Conservation (phyloP, 768 basidiomycete species). For the Suillus subluteus region DNA sequence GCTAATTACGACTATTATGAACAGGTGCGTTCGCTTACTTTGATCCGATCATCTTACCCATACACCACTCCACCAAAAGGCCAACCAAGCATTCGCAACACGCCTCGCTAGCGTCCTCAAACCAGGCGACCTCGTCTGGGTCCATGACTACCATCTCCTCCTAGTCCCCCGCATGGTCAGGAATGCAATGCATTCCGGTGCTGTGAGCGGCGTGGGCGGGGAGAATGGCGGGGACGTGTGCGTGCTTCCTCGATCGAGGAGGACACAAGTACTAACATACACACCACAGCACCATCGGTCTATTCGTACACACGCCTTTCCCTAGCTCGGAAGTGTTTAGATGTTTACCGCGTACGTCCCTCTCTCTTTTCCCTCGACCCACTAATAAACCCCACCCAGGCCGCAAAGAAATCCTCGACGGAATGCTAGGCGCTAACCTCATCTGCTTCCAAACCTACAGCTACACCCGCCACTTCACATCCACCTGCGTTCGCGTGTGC, state of each 20-base stretch:
- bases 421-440: conserved; percentile 96
- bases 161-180: conserved; percentile 88
- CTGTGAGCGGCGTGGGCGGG: conserved; percentile 16
- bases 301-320: conserved; percentile 99
- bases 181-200: conserved; percentile 47
- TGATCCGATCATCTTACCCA: background rate
- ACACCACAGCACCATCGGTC: conserved; percentile 61
- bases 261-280: conserved; percentile 2
- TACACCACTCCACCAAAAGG: conserved; percentile 40
- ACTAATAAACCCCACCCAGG: conserved; percentile 39
- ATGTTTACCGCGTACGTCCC: conserved; percentile 78
- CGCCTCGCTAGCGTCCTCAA: conserved; percentile 75
- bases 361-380: background rate
- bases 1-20: conserved; percentile 59
- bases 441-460: conserved; percentile 98
- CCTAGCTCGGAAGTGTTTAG: conserved; percentile 96
- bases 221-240: conserved; percentile 32
- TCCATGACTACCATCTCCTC: conserved; percentile 95
- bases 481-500: conserved; percentile 94
- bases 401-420: conserved; percentile 92
- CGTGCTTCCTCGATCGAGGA: conserved; percentile 3
- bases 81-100: conserved; percentile 82
- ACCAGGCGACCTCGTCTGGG: conserved; percentile 92
- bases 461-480: conserved; percentile 92
- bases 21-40: conserved; percentile 14